Conservation (phyloP, 2,329 filamentous ascomycete genomes). For the Xylaria sp. region DNA sequence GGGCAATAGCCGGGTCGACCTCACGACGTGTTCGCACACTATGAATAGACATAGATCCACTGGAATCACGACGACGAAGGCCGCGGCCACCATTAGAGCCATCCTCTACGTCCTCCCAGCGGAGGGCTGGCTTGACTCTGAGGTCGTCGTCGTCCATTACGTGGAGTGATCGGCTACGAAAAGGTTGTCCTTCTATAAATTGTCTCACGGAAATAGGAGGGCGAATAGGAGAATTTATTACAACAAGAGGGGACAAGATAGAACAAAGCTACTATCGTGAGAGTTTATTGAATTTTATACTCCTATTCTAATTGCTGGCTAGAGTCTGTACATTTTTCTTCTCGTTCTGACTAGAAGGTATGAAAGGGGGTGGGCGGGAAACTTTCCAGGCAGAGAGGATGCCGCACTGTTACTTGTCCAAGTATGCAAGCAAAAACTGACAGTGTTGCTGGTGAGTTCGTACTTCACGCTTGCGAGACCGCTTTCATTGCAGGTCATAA, state of each 20-base stretch:
- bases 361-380: neutral
- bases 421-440: slow-evolving; percentile 19
- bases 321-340: neutral
- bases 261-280: neutral
- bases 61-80: slow-evolving; percentile 40
- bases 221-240: slow-evolving; percentile 1
- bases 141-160: slow-evolving; percentile 32
- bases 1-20: slow-evolving; percentile 48
- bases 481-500: slow-evolving; percentile 23
- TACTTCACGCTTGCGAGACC: slow-evolving; percentile 24
- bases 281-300: slow-evolving; percentile 3
- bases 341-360: slow-evolving; percentile 1
- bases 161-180: neutral
- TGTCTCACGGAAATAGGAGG: neutral
- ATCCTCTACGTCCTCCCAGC: slow-evolving; percentile 47
- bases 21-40: slow-evolving; percentile 46
- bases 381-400: slow-evolving; percentile 30
- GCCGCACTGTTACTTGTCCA: slow-evolving; percentile 38
- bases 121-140: slow-evolving; percentile 39
- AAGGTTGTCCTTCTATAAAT: neutral
- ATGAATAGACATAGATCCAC: slow-evolving; percentile 49
- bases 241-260: neutral
- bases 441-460: slow-evolving; percentile 31
- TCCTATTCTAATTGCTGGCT: neutral
- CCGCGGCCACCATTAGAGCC: slow-evolving; percentile 35